Percentiles rank a stretch among this genome's conserved stretches.
phyloP scores from a whole-genome alignment of 148 eudicot species.

The Chenopodium suecicum region DNA sequence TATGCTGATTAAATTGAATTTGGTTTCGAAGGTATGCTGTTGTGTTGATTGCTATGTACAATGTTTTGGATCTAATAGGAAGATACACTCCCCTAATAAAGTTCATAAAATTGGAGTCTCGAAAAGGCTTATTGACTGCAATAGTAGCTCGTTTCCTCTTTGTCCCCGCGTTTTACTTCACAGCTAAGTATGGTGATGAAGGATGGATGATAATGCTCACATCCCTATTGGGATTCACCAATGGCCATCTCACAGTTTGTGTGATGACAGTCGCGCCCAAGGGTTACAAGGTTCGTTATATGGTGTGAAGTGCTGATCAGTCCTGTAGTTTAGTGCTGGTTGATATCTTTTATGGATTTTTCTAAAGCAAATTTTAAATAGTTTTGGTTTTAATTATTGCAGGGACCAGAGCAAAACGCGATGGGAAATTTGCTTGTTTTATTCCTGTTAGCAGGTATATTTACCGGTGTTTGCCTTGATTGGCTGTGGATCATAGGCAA shows the following conservation, averaged over 20 bases:
- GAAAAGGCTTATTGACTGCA: slow-evolving; percentile 45
- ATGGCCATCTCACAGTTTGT: slow-evolving; percentile 82
- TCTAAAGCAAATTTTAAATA: neutral
- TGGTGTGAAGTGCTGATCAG: neutral
- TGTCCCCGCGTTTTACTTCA: slow-evolving; percentile 62
- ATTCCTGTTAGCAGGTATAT: slow-evolving; percentile 60
- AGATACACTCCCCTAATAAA: slow-evolving; percentile 52
- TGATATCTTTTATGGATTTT: neutral
- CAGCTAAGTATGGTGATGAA: slow-evolving; percentile 74
- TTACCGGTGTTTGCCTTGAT: slow-evolving; percentile 57
- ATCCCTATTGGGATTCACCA: slow-evolving; percentile 61
- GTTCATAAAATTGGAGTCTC: slow-evolving; percentile 36
- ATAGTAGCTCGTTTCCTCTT: slow-evolving; percentile 45
- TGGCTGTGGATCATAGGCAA: slow-evolving; percentile 80
- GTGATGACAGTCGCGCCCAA: slow-evolving; percentile 64
- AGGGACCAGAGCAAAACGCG: slow-evolving; percentile 88
- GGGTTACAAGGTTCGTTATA: slow-evolving; percentile 57
- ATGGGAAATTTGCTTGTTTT: slow-evolving; percentile 58
- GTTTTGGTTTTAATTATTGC: neutral
- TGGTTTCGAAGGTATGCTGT: slow-evolving; percentile 46
- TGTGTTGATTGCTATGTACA: slow-evolving; percentile 64
- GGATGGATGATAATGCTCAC: slow-evolving; percentile 76
- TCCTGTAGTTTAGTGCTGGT: neutral
- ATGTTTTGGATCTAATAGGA: slow-evolving; percentile 50
- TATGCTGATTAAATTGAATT: neutral